Percentiles rank a stretch among this genome's conserved stretches.
Conservation (phyloP, 1,284 basidiomycete species). For the Marasmius oreades region DNA sequence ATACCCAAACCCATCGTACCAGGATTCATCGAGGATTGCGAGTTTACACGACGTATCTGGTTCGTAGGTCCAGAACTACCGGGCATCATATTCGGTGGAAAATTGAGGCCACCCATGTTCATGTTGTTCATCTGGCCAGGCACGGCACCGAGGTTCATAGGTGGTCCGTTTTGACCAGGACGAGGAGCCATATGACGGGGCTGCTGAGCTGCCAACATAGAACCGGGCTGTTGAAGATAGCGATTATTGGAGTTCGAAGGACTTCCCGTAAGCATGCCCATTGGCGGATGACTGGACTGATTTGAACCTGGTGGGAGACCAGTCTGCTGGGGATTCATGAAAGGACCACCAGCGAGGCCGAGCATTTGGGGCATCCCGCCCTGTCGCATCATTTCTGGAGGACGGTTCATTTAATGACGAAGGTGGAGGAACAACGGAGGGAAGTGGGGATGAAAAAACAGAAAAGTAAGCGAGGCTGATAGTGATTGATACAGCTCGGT, state of each 20-base stretch:
- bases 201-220: slow-evolving; percentile 17
- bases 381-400: slow-evolving; percentile 43
- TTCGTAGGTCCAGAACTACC: slow-evolving; percentile 25
- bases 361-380: slow-evolving; percentile 35
- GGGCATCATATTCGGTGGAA: slow-evolving; percentile 30
- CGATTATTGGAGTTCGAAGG: slow-evolving; percentile 17
- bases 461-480: slow-evolving; percentile 14
- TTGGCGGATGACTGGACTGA: slow-evolving; percentile 32
- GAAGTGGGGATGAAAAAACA: slow-evolving; percentile 16
- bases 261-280: slow-evolving; percentile 33
- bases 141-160: slow-evolving; percentile 31
- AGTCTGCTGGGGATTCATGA: slow-evolving; percentile 37
- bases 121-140: slow-evolving; percentile 25
- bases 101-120: not conserved
- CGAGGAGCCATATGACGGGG: slow-evolving; percentile 25
- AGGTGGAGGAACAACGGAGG: not conserved
- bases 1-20: slow-evolving; percentile 29
- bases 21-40: slow-evolving; percentile 40
- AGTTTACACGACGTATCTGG: slow-evolving; percentile 44
- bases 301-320: slow-evolving; percentile 36
- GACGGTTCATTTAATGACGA: slow-evolving; percentile 32
- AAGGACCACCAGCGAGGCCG: slow-evolving; percentile 17
- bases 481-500: slow-evolving; percentile 13
- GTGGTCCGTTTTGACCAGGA: slow-evolving; percentile 35
- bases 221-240: slow-evolving; percentile 20